Evolutionary conservation across 2,329 filamentous ascomycete species (phyloP).

Genomic region (Juglanconis juglandina): DNA sequence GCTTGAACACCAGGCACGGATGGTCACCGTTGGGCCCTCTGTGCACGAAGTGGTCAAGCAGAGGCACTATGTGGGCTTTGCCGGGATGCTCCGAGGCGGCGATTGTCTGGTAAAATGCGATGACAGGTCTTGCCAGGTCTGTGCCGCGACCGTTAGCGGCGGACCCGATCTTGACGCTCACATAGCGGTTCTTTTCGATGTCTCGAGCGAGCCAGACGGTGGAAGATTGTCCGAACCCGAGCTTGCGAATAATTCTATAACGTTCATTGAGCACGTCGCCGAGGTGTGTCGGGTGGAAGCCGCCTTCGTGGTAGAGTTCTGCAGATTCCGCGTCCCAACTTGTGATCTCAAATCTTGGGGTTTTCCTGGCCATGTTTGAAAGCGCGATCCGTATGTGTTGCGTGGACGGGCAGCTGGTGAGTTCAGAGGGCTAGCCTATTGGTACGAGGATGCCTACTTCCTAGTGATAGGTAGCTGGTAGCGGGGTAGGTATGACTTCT

Average conservation of each 20-base stretch:
- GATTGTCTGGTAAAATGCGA: not conserved
- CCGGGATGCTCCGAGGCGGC: not conserved
- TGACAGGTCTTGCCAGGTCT: not conserved
- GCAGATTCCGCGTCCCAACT: not conserved
- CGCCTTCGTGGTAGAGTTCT: slow-evolving; percentile 22
- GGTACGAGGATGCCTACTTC: not conserved
- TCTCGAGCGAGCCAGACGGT: slow-evolving; percentile 38
- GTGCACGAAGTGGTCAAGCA: slow-evolving; percentile 20
- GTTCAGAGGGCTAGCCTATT: not conserved
- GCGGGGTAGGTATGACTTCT: not conserved
- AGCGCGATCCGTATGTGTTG: not conserved
- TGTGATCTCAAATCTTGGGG: not conserved
- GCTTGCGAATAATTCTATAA: slow-evolving; percentile 39
- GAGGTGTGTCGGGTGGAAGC: slow-evolving; percentile 38
- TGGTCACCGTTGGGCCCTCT: slow-evolving; percentile 24
- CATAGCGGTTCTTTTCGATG: not conserved
- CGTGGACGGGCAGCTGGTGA: not conserved
- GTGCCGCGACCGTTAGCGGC: not conserved
- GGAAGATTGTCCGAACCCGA: slow-evolving; percentile 38
- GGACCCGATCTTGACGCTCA: not conserved
- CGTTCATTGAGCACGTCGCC: slow-evolving; percentile 35
- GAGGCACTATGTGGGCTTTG: not conserved
- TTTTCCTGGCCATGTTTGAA: not conserved
- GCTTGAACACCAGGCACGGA: slow-evolving; percentile 20
- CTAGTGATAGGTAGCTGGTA: not conserved